These are phyloP conservation scores for Kodamaea ohmeri DNA, from an alignment of 1,139 yeast genomes.

Conservation along the genomic window DNA sequence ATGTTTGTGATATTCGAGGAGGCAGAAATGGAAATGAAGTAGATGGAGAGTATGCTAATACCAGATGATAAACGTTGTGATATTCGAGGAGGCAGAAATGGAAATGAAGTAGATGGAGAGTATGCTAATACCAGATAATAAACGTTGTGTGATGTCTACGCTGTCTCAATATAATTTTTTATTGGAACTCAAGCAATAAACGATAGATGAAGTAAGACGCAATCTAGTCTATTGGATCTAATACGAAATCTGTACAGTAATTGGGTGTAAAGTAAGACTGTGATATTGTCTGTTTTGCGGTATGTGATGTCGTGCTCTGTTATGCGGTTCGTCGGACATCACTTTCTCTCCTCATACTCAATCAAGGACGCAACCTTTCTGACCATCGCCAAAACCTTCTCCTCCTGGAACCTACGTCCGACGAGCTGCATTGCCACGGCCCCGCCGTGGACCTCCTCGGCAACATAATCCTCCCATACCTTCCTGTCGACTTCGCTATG, in stretches of 20 bases:
- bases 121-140: no score
- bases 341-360: conserved; percentile 10
- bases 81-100: conserved; percentile 45
- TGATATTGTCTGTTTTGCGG: neutral
- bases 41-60: neutral
- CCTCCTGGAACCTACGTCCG: conserved; percentile 59
- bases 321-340: no score
- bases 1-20: conserved; percentile 52
- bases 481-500: conserved; percentile 13
- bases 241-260: no score
- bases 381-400: conserved; percentile 47
- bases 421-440: conserved; percentile 68
- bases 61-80: no score
- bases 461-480: conserved; percentile 41
- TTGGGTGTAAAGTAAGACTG: no score
- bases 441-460: conserved; percentile 56
- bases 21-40: conserved; percentile 21
- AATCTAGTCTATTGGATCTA: no score
- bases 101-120: conserved; percentile 10
- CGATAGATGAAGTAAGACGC: no score
- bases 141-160: no score
- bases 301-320: no score
- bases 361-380: conserved; percentile 23
- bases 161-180: no score
- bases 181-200: no score